These are phyloP conservation scores for Xanthoconium purpureum DNA, from an alignment of 768 basidiomycete genomes.

Conservation along the genomic window DNA sequence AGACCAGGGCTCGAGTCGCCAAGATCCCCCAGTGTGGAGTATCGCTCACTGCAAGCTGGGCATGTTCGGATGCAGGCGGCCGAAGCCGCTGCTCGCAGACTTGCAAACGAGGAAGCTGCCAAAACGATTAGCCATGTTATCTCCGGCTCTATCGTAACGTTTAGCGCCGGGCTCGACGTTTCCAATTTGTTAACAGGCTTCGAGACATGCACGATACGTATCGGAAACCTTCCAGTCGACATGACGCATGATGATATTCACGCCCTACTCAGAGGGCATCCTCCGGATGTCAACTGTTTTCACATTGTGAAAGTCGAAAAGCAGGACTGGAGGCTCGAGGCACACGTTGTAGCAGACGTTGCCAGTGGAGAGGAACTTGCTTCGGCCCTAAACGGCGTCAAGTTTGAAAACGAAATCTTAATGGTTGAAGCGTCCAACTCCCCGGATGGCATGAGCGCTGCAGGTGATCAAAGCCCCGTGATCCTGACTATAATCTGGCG, in stretches of 20 bases:
- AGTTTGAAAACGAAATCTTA: slow-evolving; percentile 44
- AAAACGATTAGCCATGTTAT: slow-evolving; percentile 43
- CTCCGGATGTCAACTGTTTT: slow-evolving; percentile 35
- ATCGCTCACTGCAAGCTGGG: background rate
- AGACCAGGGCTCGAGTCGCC: background rate
- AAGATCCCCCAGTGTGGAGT: background rate
- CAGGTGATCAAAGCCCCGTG: slow-evolving; percentile 31
- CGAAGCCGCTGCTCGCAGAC: slow-evolving; percentile 16
- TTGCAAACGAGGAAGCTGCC: slow-evolving; percentile 36
- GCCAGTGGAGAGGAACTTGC: slow-evolving; percentile 43
- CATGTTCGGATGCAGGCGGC: slow-evolving; percentile 8
- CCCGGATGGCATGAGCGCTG: slow-evolving; percentile 43
- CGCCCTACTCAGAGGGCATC: slow-evolving; percentile 43
- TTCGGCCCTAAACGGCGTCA: slow-evolving; percentile 44
- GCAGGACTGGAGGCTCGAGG: slow-evolving; percentile 34
- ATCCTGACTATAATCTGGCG: slow-evolving; percentile 52
- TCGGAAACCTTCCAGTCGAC: slow-evolving; percentile 45
- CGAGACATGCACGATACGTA: slow-evolving; percentile 46
- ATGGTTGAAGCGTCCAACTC: slow-evolving; percentile 41
- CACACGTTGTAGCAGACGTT: slow-evolving; percentile 42
- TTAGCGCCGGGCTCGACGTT: slow-evolving; percentile 48
- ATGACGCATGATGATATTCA: slow-evolving; percentile 39
- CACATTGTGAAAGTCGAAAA: slow-evolving; percentile 33
- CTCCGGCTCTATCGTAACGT: slow-evolving; percentile 50
- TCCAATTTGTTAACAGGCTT: slow-evolving; percentile 46